These are phyloP conservation scores for Pythium dissimile DNA, from an alignment of 352 stramenopile species.

Conservation along the genomic window DNA sequence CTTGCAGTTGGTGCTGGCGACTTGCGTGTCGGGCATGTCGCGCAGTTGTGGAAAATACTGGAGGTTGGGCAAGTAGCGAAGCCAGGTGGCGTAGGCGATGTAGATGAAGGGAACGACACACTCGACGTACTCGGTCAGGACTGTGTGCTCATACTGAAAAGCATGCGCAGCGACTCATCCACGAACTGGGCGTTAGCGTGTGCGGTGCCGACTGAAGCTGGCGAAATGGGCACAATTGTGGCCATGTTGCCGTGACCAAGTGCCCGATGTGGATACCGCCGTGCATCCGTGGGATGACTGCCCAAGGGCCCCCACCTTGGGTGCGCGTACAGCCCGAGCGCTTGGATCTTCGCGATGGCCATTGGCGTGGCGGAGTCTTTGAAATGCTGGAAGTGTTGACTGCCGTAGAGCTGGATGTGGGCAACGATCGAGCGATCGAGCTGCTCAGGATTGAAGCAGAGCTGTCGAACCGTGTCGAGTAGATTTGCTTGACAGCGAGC, in stretches of 20 bases:
- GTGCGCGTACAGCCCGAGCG: background rate
- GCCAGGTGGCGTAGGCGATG: constrained; percentile 14
- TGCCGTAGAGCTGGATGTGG: background rate
- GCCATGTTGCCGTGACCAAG: no score
- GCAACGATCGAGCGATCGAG: background rate
- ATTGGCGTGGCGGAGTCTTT: background rate
- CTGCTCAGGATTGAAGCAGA: background rate
- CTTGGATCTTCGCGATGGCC: background rate
- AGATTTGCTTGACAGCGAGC: background rate
- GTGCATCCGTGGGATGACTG: background rate
- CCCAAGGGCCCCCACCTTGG: background rate
- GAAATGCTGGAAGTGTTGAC: background rate
- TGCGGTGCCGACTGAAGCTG: background rate
- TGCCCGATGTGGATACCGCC: background rate
- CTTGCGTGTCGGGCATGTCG: background rate
- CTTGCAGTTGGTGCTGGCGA: background rate
- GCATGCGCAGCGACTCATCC: background rate
- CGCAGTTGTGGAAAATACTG: background rate
- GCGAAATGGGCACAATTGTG: no score
- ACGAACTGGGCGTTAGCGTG: background rate
- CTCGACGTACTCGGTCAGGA: constrained; percentile 31
- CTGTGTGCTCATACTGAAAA: constrained; percentile 29
- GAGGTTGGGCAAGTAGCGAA: constrained; percentile 20
- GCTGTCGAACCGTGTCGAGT: background rate
- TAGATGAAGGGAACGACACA: constrained; percentile 28